These are phyloP conservation scores for Exidia glandulosa DNA, from an alignment of 768 basidiomycete genomes.

Conservation along the genomic window DNA sequence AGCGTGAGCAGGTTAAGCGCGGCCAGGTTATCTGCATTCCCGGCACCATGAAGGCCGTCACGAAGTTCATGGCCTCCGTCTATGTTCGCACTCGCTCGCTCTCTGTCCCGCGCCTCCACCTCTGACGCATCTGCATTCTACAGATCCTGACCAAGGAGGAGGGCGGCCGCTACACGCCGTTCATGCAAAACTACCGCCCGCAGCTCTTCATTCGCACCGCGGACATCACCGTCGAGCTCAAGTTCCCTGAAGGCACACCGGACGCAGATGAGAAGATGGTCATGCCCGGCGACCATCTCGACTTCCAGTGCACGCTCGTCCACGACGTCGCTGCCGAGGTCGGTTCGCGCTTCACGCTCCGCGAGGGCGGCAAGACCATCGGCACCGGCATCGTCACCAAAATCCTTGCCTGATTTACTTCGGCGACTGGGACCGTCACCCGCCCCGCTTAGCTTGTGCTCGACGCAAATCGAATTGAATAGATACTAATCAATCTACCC, in stretches of 20 bases:
- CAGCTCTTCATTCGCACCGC: conserved; percentile 95
- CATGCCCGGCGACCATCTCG: conserved; percentile 97
- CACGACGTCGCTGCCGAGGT: conserved; percentile 84
- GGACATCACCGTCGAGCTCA: conserved; percentile 76
- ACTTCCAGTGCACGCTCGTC: conserved; percentile 74
- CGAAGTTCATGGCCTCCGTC: conserved; percentile 88
- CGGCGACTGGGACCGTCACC: background rate
- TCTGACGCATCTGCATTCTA: background rate
- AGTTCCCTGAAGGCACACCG: conserved; percentile 76
- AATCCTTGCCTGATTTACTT: conserved; percentile 39
- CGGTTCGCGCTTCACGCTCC: conserved; percentile 78
- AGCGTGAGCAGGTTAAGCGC: conserved; percentile 89
- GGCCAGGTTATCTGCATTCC: conserved; percentile 87
- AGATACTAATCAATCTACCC: background rate
- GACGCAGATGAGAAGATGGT: conserved; percentile 88
- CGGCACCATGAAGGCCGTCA: conserved; percentile 86
- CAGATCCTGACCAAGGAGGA: conserved; percentile 82
- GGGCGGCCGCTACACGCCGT: conserved; percentile 83
- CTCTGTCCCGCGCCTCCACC: background rate
- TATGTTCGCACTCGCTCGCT: conserved; percentile 42
- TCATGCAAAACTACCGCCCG: conserved; percentile 89
- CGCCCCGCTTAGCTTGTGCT: background rate
- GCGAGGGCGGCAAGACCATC: conserved; percentile 90
- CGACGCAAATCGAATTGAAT: background rate
- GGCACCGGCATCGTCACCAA: conserved; percentile 93